These are phyloP conservation scores for Oenanthe sinensis DNA, from an alignment of 129 eudicot species.

Conservation along the genomic window DNA sequence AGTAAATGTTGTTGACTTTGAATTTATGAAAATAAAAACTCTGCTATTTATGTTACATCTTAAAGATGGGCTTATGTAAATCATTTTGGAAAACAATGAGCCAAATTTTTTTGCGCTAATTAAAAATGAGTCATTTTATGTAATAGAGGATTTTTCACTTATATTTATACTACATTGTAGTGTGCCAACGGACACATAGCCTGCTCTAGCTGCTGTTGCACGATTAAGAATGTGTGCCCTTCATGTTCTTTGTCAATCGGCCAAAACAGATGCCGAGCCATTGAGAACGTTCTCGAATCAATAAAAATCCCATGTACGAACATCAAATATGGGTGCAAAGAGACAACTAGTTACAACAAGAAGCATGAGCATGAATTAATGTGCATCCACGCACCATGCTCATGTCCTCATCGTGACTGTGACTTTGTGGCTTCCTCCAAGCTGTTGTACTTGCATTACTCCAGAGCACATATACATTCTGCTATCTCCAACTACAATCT, in stretches of 20 bases:
- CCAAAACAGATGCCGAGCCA: slow-evolving; percentile 63
- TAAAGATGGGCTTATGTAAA: neutral
- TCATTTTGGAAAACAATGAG: neutral
- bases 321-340: slow-evolving; percentile 47
- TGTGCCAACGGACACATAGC: slow-evolving; percentile 72
- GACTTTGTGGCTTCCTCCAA: slow-evolving; percentile 29
- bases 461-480: slow-evolving; percentile 27
- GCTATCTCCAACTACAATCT: slow-evolving; percentile 28
- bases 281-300: slow-evolving; percentile 69
- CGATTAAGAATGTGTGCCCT: slow-evolving; percentile 44
- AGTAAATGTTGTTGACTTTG: neutral
- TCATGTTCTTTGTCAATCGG: slow-evolving; percentile 57
- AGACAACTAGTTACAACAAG: slow-evolving; percentile 30
- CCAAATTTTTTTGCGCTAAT: too few species aligned
- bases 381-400: slow-evolving; percentile 44
- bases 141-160: neutral
- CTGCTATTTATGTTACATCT: neutral
- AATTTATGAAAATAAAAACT: neutral
- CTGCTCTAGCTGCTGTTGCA: slow-evolving; percentile 54
- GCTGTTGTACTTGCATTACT: slow-evolving; percentile 37
- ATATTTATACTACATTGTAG: slow-evolving; percentile 18
- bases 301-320: slow-evolving; percentile 39
- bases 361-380: slow-evolving; percentile 42
- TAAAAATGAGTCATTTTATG: neutral
- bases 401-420: slow-evolving; percentile 52